These are phyloP conservation scores for Lagenaria siceraria DNA, from an alignment of 306 rosid genomes.

Conservation along the genomic window DNA sequence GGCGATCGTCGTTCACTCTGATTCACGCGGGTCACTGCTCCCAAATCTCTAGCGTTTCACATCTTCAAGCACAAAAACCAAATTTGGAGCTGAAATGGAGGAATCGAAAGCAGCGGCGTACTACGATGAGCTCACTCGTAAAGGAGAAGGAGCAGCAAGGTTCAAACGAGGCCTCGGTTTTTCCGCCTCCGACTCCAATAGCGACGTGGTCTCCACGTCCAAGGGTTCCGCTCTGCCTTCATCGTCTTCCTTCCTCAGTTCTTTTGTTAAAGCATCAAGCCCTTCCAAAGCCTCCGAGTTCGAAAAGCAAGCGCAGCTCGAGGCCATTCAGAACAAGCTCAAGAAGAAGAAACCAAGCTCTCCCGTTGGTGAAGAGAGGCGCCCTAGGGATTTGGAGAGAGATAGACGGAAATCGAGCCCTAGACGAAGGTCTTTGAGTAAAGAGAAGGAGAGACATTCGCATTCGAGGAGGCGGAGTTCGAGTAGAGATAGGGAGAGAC, in stretches of 20 bases:
- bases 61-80: background rate
- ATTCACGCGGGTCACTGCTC: background rate
- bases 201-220: conserved; percentile 26
- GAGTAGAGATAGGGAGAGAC: conserved; percentile 24
- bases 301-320: conserved; percentile 42
- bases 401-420: conserved; percentile 11
- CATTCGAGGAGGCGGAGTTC: conserved; percentile 20
- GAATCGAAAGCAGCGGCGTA: conserved; percentile 89
- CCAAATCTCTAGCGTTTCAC: background rate
- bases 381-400: conserved; percentile 54
- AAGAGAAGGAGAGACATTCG: conserved; percentile 13
- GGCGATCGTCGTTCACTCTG: background rate
- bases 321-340: conserved; percentile 70
- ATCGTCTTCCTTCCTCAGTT: conserved; percentile 62
- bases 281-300: conserved; percentile 31
- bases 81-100: conserved; percentile 36
- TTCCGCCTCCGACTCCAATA: conserved; percentile 27
- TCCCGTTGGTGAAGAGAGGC: conserved; percentile 2
- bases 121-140: conserved; percentile 71
- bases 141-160: conserved; percentile 78
- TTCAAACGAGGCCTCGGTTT: conserved; percentile 90
- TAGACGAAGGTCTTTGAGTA: conserved; percentile 18
- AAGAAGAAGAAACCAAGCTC: conserved; percentile 30
- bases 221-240: conserved; percentile 34
- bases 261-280: conserved; percentile 72